Evolutionary conservation across 2,329 filamentous ascomycete species (phyloP).

Genomic region (Colletotrichum sp.): DNA sequence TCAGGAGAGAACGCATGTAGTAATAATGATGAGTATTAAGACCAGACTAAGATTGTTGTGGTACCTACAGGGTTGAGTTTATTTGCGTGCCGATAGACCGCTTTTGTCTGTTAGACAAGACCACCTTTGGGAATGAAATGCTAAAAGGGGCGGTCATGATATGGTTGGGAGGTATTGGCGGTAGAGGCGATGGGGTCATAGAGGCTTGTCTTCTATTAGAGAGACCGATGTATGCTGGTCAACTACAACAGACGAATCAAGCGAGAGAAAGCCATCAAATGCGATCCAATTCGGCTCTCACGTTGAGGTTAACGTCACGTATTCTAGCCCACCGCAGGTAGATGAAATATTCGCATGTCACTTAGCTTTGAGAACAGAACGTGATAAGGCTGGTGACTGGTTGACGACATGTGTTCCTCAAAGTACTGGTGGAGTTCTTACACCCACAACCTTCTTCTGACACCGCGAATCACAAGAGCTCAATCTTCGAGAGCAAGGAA

Average conservation of each 20-base stretch:
- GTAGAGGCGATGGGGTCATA: background rate
- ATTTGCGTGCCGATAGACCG: background rate
- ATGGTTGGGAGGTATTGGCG: background rate
- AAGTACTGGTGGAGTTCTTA: background rate
- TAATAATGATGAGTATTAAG: background rate
- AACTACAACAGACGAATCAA: too few relatives aligned
- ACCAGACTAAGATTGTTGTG: background rate
- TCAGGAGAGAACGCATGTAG: background rate
- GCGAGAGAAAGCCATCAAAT: background rate
- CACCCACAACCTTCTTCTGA: background rate
- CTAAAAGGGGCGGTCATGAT: background rate
- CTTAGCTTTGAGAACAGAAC: too few relatives aligned
- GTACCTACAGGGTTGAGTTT: background rate
- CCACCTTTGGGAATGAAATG: background rate
- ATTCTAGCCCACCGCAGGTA: background rate
- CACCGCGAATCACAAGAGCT: background rate
- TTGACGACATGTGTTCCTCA: background rate
- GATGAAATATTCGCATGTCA: too few relatives aligned
- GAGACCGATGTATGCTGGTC: too few relatives aligned
- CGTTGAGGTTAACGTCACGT: too few relatives aligned
- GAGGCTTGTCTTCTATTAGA: background rate
- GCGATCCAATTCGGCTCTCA: fast-evolving
- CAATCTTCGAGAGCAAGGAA: background rate
- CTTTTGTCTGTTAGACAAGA: background rate
- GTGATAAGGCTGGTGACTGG: background rate